phyloP scores from a whole-genome alignment of 2,329 filamentous ascomycete genomes.

The Aspergillus pseudonomiae region DNA sequence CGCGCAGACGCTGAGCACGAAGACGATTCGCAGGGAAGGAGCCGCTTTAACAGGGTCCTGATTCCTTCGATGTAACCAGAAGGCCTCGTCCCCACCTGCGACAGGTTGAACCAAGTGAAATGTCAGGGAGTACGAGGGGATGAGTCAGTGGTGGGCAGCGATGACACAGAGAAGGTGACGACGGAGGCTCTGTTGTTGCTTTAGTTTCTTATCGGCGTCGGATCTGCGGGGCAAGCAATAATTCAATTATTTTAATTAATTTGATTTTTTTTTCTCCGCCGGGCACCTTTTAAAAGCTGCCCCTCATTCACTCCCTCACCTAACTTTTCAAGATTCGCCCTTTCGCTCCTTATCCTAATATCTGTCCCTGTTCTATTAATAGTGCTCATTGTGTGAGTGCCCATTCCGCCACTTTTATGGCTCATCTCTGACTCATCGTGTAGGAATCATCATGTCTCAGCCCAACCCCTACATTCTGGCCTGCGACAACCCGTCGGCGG shows the following conservation, averaged over 20 bases:
- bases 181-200: not conserved
- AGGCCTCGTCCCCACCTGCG: not conserved
- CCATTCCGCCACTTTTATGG: not conserved
- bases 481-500: constrained; percentile 74
- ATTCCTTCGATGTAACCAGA: not conserved
- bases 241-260: not conserved
- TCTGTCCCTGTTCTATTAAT: not conserved
- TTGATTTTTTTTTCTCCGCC: not conserved
- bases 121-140: not conserved
- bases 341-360: not conserved
- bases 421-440: constrained; percentile 15
- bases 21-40: not conserved
- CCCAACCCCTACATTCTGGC: constrained; percentile 74
- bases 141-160: not conserved
- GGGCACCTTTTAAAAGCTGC: not conserved
- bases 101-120: not conserved
- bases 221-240: not conserved
- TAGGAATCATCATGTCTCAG: constrained; percentile 34
- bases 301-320: not conserved
- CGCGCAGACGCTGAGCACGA: not conserved
- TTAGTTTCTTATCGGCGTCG: not conserved
- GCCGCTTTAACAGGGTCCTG: not conserved
- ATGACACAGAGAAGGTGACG: not conserved
- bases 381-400: not conserved
- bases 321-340: not conserved